Evolutionary conservation across 768 basidiomycete genomes (phyloP).

Genomic region (Kwoniella shandongensis): DNA sequence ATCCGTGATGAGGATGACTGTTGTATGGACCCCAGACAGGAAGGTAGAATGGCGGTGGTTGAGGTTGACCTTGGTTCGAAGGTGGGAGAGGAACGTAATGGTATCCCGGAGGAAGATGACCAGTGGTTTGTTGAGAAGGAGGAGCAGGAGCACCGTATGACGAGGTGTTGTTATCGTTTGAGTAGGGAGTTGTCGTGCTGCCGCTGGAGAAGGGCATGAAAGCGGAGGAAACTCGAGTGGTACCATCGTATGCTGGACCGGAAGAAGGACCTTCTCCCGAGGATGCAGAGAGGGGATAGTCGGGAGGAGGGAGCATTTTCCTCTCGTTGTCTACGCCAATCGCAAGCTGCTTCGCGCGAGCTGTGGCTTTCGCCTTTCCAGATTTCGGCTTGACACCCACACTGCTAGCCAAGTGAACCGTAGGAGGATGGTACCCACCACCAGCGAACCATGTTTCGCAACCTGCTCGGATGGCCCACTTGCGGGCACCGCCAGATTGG

Average conservation of each 20-base stretch:
- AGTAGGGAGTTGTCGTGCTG: conserved; percentile 6
- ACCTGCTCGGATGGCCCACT: conserved; percentile 52
- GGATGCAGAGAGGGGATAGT: conserved; percentile 9
- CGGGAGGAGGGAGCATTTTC: conserved; percentile 6
- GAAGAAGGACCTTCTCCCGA: conserved; percentile 35
- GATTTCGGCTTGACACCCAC: background rate
- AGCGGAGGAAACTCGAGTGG: too few relatives aligned
- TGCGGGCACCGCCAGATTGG: conserved; percentile 48
- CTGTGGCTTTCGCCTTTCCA: conserved; percentile 44
- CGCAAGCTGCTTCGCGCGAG: conserved; percentile 39
- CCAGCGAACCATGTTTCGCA: conserved; percentile 48
- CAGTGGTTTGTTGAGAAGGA: conserved; percentile 13
- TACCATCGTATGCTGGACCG: conserved; percentile 44
- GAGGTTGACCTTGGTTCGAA: conserved; percentile 22
- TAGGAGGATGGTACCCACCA: conserved; percentile 44
- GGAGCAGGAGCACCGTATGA: conserved; percentile 15
- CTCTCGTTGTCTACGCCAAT: conserved; percentile 37
- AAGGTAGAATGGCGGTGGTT: conserved; percentile 21
- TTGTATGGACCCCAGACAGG: conserved; percentile 29
- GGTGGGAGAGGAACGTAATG: conserved; percentile 39
- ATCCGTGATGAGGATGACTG: background rate
- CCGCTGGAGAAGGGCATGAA: conserved; percentile 11
- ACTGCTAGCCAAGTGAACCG: background rate
- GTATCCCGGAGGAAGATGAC: conserved; percentile 35
- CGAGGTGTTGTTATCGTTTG: conserved; percentile 2